phyloP scores from a whole-genome alignment of 768 basidiomycete species.

The Pleurotus sapidus region DNA sequence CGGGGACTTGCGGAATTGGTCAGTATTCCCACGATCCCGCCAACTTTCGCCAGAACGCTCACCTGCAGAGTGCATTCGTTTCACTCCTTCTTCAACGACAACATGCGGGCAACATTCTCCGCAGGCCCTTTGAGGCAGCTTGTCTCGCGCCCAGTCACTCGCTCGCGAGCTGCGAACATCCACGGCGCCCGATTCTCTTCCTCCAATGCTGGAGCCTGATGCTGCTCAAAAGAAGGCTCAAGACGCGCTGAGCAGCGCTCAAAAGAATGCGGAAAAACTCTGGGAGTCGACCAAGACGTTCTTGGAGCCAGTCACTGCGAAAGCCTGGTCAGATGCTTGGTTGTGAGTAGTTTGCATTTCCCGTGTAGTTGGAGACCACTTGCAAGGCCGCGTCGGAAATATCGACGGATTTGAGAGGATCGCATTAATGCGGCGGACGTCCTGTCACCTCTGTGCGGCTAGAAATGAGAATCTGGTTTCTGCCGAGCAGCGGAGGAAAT shows the following conservation, averaged over 20 bases:
- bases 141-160: conserved; percentile 2
- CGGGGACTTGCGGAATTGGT: background rate
- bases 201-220: conserved; percentile 36
- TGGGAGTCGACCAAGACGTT: conserved; percentile 48
- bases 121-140: background rate
- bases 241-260: conserved; percentile 57
- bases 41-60: background rate
- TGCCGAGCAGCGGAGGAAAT: no score
- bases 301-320: conserved; percentile 47
- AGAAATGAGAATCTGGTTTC: no score
- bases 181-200: conserved; percentile 36
- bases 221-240: conserved; percentile 68
- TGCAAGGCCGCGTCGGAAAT: no score
- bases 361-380: no score
- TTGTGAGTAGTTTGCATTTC: conserved; percentile 24
- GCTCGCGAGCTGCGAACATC: background rate
- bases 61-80: background rate
- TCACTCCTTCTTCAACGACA: background rate
- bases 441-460: no score
- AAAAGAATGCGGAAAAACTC: conserved; percentile 53
- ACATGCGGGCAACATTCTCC: conserved; percentile 2
- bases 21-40: background rate
- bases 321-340: conserved; percentile 54
- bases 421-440: no score
- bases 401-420: no score